Conservation (phyloP, 345 rosid genomes). For the Euclidium syriacum region DNA sequence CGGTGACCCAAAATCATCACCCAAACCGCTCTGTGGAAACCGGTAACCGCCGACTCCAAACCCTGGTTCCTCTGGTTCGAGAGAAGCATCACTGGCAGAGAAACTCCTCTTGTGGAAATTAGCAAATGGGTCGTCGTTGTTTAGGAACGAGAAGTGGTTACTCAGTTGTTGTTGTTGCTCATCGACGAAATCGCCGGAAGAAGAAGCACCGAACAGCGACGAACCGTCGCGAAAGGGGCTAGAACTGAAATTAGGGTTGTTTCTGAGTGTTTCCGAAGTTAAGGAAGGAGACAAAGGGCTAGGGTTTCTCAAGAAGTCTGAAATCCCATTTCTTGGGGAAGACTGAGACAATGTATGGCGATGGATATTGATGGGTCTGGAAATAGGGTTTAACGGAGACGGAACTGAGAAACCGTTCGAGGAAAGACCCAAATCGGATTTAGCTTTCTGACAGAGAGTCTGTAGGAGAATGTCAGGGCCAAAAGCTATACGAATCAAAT, state of each 20-base stretch:
- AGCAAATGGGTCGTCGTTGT: conserved; percentile 41
- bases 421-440: conserved; percentile 49
- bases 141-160: conserved; percentile 51
- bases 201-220: conserved; percentile 35
- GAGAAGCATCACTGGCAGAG: conserved; percentile 60
- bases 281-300: conserved; percentile 36
- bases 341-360: conserved; percentile 42
- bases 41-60: conserved; percentile 60
- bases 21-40: conserved; percentile 51
- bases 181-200: conserved; percentile 40
- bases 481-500: conserved; percentile 57
- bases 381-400: conserved; percentile 33
- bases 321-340: conserved; percentile 42
- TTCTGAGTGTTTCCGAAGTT: conserved; percentile 17
- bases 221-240: conserved; percentile 30
- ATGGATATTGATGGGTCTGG: conserved; percentile 32
- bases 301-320: conserved; percentile 36
- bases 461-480: conserved; percentile 58
- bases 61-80: conserved; percentile 44
- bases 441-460: conserved; percentile 50
- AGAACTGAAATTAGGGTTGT: conserved; percentile 43
- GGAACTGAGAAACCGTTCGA: conserved; percentile 40
- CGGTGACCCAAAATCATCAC: conserved; percentile 46
- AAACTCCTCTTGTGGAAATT: conserved; percentile 59
- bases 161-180: conserved; percentile 40